phyloP scores from a whole-genome alignment of 305 asterid genomes.

The Fraxinus nigra region DNA sequence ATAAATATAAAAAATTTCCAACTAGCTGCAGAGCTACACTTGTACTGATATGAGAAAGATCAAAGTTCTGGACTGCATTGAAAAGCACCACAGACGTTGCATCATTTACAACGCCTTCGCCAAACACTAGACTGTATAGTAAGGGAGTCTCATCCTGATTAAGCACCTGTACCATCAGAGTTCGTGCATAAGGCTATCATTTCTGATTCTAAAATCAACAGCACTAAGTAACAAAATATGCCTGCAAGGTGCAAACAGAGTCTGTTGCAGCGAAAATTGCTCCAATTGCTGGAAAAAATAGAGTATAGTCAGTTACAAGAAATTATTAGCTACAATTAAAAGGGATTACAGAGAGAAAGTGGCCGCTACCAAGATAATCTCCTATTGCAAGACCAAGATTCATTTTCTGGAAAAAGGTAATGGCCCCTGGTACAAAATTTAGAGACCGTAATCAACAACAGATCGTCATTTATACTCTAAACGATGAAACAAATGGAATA shows the following conservation, averaged over 20 bases:
- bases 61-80: constrained; percentile 66
- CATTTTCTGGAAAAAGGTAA: constrained; percentile 40
- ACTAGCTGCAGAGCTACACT: constrained; percentile 39
- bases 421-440: constrained; percentile 52
- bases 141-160: constrained; percentile 63
- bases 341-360: neutral
- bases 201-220: constrained; percentile 13
- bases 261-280: constrained; percentile 67
- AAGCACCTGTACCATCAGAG: constrained; percentile 45
- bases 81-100: constrained; percentile 73
- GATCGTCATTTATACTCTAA: neutral
- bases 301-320: constrained; percentile 10
- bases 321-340: neutral
- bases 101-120: constrained; percentile 67
- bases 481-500: neutral
- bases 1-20: constrained; percentile 54
- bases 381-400: constrained; percentile 49
- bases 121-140: constrained; percentile 58
- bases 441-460: neutral
- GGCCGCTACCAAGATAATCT: constrained; percentile 42
- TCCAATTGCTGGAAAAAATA: constrained; percentile 49
- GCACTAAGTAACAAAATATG: constrained; percentile 13
- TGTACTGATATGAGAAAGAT: constrained; percentile 42
- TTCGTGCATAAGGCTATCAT: constrained; percentile 10
- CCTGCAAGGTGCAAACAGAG: constrained; percentile 71